phyloP scores from a whole-genome alignment of 2,329 filamentous ascomycete genomes.

The Aschersonia sp. region DNA sequence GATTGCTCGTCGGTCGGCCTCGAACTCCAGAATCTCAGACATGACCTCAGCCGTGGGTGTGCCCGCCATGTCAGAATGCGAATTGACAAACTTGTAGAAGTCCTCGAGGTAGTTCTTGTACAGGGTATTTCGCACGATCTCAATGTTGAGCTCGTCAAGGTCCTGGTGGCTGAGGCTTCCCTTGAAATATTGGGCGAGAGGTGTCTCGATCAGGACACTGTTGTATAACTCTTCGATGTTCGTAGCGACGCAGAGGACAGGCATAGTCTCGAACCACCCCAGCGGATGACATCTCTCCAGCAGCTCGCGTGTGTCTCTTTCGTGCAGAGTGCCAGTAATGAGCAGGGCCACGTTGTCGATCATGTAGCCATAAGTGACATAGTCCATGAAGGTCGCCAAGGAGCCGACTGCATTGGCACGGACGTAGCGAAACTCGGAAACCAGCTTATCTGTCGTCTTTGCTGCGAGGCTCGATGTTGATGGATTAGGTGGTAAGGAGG shows the following conservation, averaged over 20 bases:
- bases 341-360: slow-evolving; percentile 97
- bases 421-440: slow-evolving; percentile 92
- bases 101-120: slow-evolving; percentile 99
- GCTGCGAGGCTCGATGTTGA: slow-evolving; percentile 89
- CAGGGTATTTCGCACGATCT: slow-evolving; percentile 94
- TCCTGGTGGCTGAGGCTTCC: slow-evolving; percentile 91
- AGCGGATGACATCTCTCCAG: slow-evolving; percentile 91
- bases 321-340: slow-evolving; percentile 94
- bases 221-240: slow-evolving; percentile 99
- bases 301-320: slow-evolving; percentile 89
- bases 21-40: slow-evolving; percentile 90
- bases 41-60: slow-evolving; percentile 90
- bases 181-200: slow-evolving; percentile 93
- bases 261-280: slow-evolving; percentile 98
- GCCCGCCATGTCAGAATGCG: slow-evolving; percentile 68
- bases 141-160: slow-evolving; percentile 95
- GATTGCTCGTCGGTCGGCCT: slow-evolving; percentile 90
- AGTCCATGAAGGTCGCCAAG: slow-evolving; percentile 91
- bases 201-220: slow-evolving; percentile 91
- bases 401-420: slow-evolving; percentile 87
- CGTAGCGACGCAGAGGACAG: slow-evolving; percentile 90
- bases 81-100: slow-evolving; percentile 90
- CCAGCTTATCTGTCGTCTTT: slow-evolving; percentile 95
- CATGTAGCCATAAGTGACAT: slow-evolving; percentile 98
- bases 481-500: slow-evolving; percentile 84